phyloP scores from a whole-genome alignment of 768 basidiomycete genomes.

The Trametes gibbosa region DNA sequence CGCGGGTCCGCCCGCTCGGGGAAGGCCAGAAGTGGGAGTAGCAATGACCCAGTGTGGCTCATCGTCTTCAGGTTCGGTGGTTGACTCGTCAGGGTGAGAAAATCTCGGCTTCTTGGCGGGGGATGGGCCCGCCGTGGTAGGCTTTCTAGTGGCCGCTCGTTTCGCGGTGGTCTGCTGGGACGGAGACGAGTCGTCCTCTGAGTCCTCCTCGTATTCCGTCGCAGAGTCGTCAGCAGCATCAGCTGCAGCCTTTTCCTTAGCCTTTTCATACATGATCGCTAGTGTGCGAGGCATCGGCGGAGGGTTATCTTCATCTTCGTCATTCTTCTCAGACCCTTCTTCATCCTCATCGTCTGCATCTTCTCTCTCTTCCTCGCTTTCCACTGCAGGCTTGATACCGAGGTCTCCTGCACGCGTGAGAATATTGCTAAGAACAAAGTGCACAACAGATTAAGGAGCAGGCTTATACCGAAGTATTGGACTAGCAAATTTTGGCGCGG shows the following conservation, averaged over 20 bases:
- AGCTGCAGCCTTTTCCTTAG: neutral
- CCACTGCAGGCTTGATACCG: slow-evolving; percentile 12
- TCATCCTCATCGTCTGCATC: slow-evolving; percentile 18
- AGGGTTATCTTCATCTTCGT: slow-evolving; percentile 6
- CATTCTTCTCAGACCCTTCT: neutral
- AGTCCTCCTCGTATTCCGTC: slow-evolving; percentile 12
- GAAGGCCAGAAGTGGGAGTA: neutral
- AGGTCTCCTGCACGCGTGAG: slow-evolving; percentile 17
- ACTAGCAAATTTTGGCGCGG: slow-evolving; percentile 24
- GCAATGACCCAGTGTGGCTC: neutral
- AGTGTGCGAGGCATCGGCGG: slow-evolving; percentile 3
- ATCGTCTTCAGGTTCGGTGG: neutral
- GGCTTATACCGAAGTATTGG: slow-evolving; percentile 26
- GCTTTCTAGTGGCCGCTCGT: neutral
- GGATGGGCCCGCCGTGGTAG: neutral
- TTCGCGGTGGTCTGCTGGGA: neutral
- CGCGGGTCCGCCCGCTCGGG: neutral
- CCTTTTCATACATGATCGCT: neutral
- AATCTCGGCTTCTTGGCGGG: neutral
- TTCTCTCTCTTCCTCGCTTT: slow-evolving; percentile 17
- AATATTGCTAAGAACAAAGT: too few relatives aligned
- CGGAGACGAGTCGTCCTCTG: neutral
- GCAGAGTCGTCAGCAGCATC: neutral
- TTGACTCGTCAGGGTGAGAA: neutral
- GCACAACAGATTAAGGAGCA: neutral